Evolutionary conservation across 495 filamentous ascomycete genomes (phyloP).

Genomic region (Trichoderma parareesei): DNA sequence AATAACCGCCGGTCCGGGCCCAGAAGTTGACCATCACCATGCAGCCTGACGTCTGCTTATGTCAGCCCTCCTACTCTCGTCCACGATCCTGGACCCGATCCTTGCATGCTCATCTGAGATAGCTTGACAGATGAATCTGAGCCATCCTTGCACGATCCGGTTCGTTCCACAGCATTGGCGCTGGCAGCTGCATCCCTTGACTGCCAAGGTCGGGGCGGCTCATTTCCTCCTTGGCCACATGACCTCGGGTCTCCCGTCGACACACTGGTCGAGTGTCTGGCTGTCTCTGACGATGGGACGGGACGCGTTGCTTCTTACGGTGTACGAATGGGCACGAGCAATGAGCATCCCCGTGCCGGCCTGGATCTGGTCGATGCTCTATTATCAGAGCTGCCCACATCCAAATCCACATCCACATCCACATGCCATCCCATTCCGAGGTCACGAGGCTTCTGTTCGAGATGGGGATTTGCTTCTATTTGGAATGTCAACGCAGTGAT

Average conservation of each 20-base stretch:
- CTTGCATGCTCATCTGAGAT: constrained; percentile 6
- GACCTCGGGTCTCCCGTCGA: background rate
- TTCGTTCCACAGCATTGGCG: background rate
- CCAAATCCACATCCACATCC: background rate
- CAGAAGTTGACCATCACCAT: background rate
- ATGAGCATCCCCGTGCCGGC: no score
- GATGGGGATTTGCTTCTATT: background rate
- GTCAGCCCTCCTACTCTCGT: background rate
- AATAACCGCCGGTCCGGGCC: background rate
- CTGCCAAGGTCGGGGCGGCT: background rate
- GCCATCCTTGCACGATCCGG: constrained; percentile 1
- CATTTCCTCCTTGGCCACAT: constrained; percentile 9
- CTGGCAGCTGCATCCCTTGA: background rate
- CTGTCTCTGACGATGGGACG: background rate
- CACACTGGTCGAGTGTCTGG: background rate
- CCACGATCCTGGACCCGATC: background rate
- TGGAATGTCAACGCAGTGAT: background rate
- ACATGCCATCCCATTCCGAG: background rate
- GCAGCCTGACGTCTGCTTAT: background rate
- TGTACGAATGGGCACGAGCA: background rate
- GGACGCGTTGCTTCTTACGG: background rate
- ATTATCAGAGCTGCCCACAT: background rate
- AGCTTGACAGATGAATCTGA: background rate
- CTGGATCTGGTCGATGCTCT: background rate
- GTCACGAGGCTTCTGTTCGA: background rate